Conservation (phyloP, 2,329 filamentous ascomycete species). For the Penicillium vulpinum region DNA sequence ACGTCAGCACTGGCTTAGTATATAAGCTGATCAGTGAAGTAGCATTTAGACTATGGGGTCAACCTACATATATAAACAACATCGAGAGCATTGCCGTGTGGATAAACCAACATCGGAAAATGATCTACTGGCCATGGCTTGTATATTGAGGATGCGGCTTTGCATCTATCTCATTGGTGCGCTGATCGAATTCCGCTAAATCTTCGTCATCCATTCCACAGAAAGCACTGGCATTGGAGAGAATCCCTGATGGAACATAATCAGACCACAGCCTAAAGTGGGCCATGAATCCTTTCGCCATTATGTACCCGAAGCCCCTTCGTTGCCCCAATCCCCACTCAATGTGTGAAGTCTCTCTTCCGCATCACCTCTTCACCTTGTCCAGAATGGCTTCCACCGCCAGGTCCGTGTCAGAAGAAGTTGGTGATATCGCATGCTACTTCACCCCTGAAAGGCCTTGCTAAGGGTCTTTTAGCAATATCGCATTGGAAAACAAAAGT, state of each 20-base stretch:
- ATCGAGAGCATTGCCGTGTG: not conserved
- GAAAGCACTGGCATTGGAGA: not conserved
- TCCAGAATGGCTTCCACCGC: not conserved
- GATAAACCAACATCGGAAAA: not conserved
- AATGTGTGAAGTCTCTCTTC: not conserved
- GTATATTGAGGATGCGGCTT: not conserved
- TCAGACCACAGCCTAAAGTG: not conserved
- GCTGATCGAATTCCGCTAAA: not conserved
- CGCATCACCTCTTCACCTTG: not conserved
- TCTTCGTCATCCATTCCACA: too few species aligned
- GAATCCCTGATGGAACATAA: not conserved
- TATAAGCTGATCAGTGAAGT: too few species aligned
- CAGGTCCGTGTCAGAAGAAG: not conserved
- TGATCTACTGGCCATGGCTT: not conserved
- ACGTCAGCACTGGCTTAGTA: too few species aligned
- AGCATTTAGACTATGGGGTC: too few species aligned
- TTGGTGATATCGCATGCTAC: not conserved
- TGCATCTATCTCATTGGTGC: not conserved
- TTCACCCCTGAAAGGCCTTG: not conserved
- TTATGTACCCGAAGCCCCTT: too few species aligned
- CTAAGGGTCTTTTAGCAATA: too few species aligned
- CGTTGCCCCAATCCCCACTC: too few species aligned
- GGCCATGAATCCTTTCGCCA: not conserved
- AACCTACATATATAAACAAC: too few species aligned
- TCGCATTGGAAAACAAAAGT: not conserved